Evolutionary conservation across 2,329 filamentous ascomycete genomes (phyloP).

Genomic region (Chrysoporthe puriensis): DNA sequence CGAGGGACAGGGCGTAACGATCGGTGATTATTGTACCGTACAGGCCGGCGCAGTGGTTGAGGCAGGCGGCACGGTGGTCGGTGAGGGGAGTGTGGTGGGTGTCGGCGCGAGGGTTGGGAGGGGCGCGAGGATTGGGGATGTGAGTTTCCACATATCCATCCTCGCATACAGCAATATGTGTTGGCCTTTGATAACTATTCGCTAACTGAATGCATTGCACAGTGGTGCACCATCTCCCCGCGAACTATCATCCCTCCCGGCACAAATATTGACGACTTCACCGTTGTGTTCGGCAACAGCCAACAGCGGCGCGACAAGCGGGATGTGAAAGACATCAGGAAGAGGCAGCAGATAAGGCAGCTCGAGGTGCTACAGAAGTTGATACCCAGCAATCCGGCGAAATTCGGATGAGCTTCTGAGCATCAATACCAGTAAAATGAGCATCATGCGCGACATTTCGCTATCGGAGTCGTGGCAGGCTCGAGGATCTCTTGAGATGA

Average conservation of each 20-base stretch:
- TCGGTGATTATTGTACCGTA: slow-evolving; percentile 65
- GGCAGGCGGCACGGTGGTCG: slow-evolving; percentile 63
- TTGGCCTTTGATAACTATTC: slow-evolving; percentile 30
- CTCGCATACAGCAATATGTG: slow-evolving; percentile 10
- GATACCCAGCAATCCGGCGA: slow-evolving; percentile 65
- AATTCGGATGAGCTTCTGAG: slow-evolving; percentile 44
- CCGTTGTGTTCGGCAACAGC: slow-evolving; percentile 71
- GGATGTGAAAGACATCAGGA: slow-evolving; percentile 64
- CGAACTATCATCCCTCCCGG: slow-evolving; percentile 62
- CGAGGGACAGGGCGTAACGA: slow-evolving; percentile 46
- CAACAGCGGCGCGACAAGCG: slow-evolving; percentile 61
- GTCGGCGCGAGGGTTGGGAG: slow-evolving; percentile 62
- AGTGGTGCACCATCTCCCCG: slow-evolving; percentile 69
- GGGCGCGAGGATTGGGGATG: slow-evolving; percentile 66
- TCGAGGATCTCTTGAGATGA: background rate
- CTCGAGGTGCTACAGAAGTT: slow-evolving; percentile 69
- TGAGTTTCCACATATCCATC: slow-evolving; percentile 38
- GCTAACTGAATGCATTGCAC: slow-evolving; percentile 30
- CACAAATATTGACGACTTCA: slow-evolving; percentile 65
- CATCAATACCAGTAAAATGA: background rate
- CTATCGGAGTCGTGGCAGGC: background rate
- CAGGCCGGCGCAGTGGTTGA: slow-evolving; percentile 66
- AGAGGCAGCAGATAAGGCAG: slow-evolving; percentile 67
- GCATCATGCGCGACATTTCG: background rate
- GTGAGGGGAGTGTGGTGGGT: slow-evolving; percentile 64